These are phyloP conservation scores for Colletotrichum nymphaeae DNA, from an alignment of 2,329 filamentous ascomycete species.

Conservation along the genomic window DNA sequence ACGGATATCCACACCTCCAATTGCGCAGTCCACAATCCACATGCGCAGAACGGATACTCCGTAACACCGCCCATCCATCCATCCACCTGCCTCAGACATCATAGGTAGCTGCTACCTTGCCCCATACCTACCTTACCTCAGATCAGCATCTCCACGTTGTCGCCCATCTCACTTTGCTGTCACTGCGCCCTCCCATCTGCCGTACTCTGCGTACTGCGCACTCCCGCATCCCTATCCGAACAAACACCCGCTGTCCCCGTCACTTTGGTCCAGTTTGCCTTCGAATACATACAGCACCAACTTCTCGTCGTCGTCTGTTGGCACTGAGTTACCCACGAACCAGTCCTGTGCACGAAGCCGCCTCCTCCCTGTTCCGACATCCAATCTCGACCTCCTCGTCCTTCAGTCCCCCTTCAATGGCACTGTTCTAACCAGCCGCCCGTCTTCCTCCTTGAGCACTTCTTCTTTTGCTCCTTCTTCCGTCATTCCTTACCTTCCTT, in stretches of 20 bases:
- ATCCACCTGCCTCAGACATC: not conserved
- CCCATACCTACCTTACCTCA: not conserved
- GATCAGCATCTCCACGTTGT: slow-evolving; percentile 7
- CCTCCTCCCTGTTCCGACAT: not conserved
- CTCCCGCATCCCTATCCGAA: not conserved
- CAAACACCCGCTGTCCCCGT: not conserved
- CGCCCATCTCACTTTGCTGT: slow-evolving; percentile 3
- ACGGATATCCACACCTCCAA: not conserved
- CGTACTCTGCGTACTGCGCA: not conserved
- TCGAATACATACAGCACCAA: not conserved
- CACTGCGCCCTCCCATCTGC: not conserved
- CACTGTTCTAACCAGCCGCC: not conserved
- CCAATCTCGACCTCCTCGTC: not conserved
- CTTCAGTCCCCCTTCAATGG: not conserved
- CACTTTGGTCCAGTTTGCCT: not conserved
- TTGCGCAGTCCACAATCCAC: not conserved
- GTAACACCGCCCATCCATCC: not conserved
- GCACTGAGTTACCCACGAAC: not conserved
- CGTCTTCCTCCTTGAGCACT: not conserved
- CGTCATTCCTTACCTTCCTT: not conserved
- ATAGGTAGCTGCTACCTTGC: not conserved
- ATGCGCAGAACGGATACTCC: too few species aligned
- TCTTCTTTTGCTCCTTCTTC: not conserved
- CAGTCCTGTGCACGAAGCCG: not conserved
- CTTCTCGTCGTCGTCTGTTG: not conserved